Base-by-base conservation (phyloP, 768 basidiomycete species). In the Leccinum variicolor region DNA sequence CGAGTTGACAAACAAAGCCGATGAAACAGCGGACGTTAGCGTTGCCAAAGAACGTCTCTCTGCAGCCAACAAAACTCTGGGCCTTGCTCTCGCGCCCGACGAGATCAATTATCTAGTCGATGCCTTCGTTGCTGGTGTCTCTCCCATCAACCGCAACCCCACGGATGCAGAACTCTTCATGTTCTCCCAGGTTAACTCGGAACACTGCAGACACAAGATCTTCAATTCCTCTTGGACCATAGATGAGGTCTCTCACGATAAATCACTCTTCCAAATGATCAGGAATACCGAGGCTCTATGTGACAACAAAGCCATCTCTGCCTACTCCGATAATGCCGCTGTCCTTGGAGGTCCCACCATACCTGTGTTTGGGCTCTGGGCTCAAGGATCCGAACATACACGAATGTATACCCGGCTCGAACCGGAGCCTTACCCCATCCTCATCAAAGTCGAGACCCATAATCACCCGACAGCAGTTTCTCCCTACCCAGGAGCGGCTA, bases 101-200 rank as follows among this genome's bases (percentile, higher is more conserved):
- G 97, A 99, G 71, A 91, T 98, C 60, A 84, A 88, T 65, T 99
- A 98, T 73, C 85, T 98, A 61, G 82, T 97, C 62, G 80, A 90
- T 53, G 94, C 91, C 11, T 99, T 94, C 73, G 79, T 91, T 26
- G 79, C 87, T n/a, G 88, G 89, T 6, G 57, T 77, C 6, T 69
- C 78, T 13, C 80, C 89, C 1, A 84, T 90, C 72, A 79, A 79
- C 50, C 85, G 95, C 34, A 88, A 93, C 69, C 97, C 96, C 8
- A 97, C 92, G 39, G 97, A 98, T 69, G 95, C 96, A 3, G 97
- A 99, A 71, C 80, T 99, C 8, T 99, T 99, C 83, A 99, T 98
- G 97, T 99, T 98, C 73, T 96, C 97, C 3, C 97, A 99, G 69
- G 96, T 99, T 71, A 99, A 99, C 76, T 98, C 95, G n/a, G 97